Base-by-base conservation (phyloP, 805 yeast species). In the Candida rishiriensis region DNA sequence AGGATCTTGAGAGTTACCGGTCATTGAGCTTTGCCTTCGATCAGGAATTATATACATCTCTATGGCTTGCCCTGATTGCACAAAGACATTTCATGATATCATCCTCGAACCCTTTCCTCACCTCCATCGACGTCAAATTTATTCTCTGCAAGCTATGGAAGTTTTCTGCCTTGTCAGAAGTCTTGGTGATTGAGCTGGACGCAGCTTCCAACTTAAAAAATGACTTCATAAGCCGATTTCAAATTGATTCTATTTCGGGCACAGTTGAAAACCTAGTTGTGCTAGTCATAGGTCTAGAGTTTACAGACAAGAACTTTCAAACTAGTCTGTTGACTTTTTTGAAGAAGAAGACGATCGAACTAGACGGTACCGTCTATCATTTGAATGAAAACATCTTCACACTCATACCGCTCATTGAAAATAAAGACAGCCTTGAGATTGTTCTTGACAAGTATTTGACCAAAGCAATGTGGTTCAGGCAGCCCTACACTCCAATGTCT, bases 391-490 rank as follows among this genome's bases (percentile, higher is more conserved):
- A 53, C 21, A 36, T 53, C 4, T 42, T 58, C 13, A 47, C 59
- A 11, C 51, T 59, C 13, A 44, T 65, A 4, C 39, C 47, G 1
- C 28, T 55, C 5, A 39, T 54, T 9, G 56, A 55, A 31, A 54
- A 48, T 30, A 36, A 43, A 2, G 47, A 52, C 21, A 52, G 52
- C 10, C 21, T 42, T 8, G 64, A 57, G 14, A 41, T 48, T 3
- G 41, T 42, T 14, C 42, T 56, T 7, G 49, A 51, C 17, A 49
- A 42, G n/a, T 47, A 50, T 15, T 41, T 68, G 8, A 49, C 49
- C 29, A 52, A 55, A 12, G 42, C 49, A 18, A 57, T 66, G 43
- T 64, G 69, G 65, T 60, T 66, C 43, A 47, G 65, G 30, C 66
- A 64, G 40, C 48, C 56, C 3, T 65, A 63, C 44, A 30, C 39